Evolutionary conservation across 345 rosid species (phyloP).

Genomic region (Syzygium aromaticum): DNA sequence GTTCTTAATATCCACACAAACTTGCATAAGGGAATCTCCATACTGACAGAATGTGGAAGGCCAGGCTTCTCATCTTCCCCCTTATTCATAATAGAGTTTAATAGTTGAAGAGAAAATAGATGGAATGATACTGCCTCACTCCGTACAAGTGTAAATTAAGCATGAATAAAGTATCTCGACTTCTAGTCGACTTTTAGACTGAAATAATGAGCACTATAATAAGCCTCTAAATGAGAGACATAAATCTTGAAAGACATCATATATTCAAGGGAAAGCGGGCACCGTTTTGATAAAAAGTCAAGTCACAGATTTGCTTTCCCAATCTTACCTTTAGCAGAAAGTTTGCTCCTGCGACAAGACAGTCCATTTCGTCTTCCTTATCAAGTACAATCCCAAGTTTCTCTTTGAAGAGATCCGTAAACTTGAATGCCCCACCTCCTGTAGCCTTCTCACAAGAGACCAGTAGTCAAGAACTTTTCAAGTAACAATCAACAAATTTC

Average conservation of each 20-base stretch:
- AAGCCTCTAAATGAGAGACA: background rate
- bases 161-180: background rate
- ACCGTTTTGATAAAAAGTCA: background rate
- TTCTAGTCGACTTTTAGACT: background rate
- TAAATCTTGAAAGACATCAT: background rate
- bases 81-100: background rate
- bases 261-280: background rate
- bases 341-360: slow-evolving; percentile 89
- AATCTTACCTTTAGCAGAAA: slow-evolving; percentile 79
- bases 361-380: slow-evolving; percentile 95
- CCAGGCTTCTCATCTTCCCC: background rate
- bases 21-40: background rate
- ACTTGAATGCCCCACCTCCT: slow-evolving; percentile 97
- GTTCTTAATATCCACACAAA: background rate
- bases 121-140: background rate
- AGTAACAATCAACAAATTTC: background rate
- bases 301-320: background rate
- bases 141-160: background rate
- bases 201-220: background rate
- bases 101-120: background rate
- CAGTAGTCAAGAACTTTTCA: background rate
- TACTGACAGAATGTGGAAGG: background rate
- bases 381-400: slow-evolving; percentile 76
- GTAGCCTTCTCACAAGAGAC: slow-evolving; percentile 61
- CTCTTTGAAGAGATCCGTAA: slow-evolving; percentile 81